Evolutionary conservation across 768 basidiomycete species (phyloP), one percentile per base, ranked within the genome.

Genomic region (Termitomyces sp.): DNA sequence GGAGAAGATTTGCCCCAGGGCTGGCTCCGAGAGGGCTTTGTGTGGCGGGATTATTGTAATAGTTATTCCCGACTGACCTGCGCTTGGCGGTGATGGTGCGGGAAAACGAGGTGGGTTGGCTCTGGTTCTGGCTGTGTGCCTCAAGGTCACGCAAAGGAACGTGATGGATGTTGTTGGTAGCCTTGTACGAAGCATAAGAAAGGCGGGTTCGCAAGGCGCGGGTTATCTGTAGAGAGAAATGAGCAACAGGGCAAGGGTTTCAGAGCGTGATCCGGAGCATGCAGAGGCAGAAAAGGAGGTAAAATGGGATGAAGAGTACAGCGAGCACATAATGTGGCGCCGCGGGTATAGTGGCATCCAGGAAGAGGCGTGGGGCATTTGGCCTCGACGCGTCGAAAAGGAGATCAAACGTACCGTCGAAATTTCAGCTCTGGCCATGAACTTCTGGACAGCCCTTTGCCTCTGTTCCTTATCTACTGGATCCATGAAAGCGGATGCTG

Each of bases 161-260:
- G 58, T 86, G 83, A 11, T 87, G 78, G 58, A 90, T 75, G 71
- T 91, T 89, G 73, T 91, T 84, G 15, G 81, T 81, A 5, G 92
- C 90, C 75, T 94, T 94, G 81, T 89, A 92, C 1, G 89, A 88
- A 24, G 92, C 92, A 74, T 92, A 91, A 0, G 90, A 84, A 55
- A 94, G 83, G 66, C 91, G 88, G 67, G 91, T 82, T 63, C 92
- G 86, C 59, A 94, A 81, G 57, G 84, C 87, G 71, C 90, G 89
- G 69, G 91, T 90, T 36, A 94, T 85, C 92, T 94, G 77, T 63
- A 68, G 69, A 69, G 67, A 66, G 15, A 62, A 68, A 75, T 78
- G 75, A 77, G 76, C 70, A 73, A 74, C 69, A 69, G 69, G 67
- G 68, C 63, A 68, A 76, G 65, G 68, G 73, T 71, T 71, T 71